phyloP scores from a whole-genome alignment of 345 rosid species.

The Acer yangbiense region DNA sequence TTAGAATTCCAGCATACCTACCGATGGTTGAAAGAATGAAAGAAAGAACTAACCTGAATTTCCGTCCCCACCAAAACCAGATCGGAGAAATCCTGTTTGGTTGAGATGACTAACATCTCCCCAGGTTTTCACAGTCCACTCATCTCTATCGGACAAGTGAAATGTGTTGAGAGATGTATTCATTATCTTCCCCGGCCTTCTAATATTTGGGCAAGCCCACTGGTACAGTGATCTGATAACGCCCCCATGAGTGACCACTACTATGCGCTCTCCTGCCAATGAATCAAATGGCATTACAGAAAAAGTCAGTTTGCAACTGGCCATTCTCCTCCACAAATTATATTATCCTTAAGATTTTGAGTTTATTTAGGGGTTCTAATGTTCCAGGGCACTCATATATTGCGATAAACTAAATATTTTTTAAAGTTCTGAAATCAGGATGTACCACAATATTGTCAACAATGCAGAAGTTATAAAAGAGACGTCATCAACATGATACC shows the following conservation, averaged over 20 bases:
- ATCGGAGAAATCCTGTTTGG: constrained; percentile 42
- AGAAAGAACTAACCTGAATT: constrained; percentile 53
- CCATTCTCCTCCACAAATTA: not conserved
- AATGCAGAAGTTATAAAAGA: not conserved
- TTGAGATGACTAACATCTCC: constrained; percentile 67
- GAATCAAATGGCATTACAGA: not conserved
- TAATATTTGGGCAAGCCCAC: constrained; percentile 63
- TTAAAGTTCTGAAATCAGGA: not conserved
- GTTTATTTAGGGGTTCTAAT: not conserved
- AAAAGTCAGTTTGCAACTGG: not conserved
- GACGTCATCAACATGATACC: constrained; percentile 35
- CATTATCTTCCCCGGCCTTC: constrained; percentile 47
- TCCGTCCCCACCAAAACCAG: constrained; percentile 80
- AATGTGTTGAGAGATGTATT: constrained; percentile 71
- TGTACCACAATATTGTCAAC: not conserved
- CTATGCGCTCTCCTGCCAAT: constrained; percentile 61
- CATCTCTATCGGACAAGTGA: constrained; percentile 47
- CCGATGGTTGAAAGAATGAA: constrained; percentile 8
- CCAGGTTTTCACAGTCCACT: constrained; percentile 58
- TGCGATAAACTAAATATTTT: not conserved
- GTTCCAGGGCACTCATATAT: not conserved
- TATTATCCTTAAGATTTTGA: too few relatives aligned
- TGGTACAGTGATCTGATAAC: constrained; percentile 61
- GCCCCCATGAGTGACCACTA: constrained; percentile 80
- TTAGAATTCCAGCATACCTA: not conserved